Conservation (phyloP, 176 grass and related monocot species). For the Rhynchospora pubera region DNA sequence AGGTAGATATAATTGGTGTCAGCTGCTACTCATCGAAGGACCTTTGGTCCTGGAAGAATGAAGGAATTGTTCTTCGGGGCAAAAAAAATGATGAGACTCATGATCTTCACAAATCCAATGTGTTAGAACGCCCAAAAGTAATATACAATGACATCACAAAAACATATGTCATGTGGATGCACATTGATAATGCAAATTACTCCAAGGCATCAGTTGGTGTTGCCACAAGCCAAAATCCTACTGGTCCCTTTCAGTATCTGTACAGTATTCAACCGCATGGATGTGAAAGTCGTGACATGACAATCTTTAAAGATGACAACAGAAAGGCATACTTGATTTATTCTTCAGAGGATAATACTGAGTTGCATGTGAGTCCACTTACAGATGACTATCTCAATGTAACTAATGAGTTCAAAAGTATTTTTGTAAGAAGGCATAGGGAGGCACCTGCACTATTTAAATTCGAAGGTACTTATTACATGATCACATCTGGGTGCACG, state of each 20-base stretch:
- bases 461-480: slow-evolving; percentile 81
- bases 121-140: slow-evolving; percentile 95
- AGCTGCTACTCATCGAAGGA: slow-evolving; percentile 96
- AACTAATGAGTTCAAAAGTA: slow-evolving; percentile 37
- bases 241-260: slow-evolving; percentile 72
- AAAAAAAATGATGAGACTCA: slow-evolving; percentile 64
- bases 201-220: slow-evolving; percentile 87
- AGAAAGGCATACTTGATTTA: slow-evolving; percentile 89
- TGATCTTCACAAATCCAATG: slow-evolving; percentile 91
- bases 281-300: slow-evolving; percentile 95
- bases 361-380: slow-evolving; percentile 71
- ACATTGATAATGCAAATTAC: slow-evolving; percentile 89
- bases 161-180: slow-evolving; percentile 99
- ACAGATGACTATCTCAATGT: slow-evolving; percentile 86
- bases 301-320: slow-evolving; percentile 88
- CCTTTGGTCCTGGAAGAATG: slow-evolving; percentile 83
- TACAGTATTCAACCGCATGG: slow-evolving; percentile 81
- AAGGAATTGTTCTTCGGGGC: slow-evolving; percentile 72
- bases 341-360: slow-evolving; percentile 87
- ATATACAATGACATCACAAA: slow-evolving; percentile 74
- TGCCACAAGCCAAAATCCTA: slow-evolving; percentile 48
- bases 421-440: slow-evolving; percentile 63
- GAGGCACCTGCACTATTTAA: slow-evolving; percentile 89
- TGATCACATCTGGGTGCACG: slow-evolving; percentile 90
- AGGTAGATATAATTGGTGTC: slow-evolving; percentile 94